These are phyloP conservation scores for Rubroshorea leprosula DNA, from an alignment of 345 rosid genomes.

Conservation along the genomic window DNA sequence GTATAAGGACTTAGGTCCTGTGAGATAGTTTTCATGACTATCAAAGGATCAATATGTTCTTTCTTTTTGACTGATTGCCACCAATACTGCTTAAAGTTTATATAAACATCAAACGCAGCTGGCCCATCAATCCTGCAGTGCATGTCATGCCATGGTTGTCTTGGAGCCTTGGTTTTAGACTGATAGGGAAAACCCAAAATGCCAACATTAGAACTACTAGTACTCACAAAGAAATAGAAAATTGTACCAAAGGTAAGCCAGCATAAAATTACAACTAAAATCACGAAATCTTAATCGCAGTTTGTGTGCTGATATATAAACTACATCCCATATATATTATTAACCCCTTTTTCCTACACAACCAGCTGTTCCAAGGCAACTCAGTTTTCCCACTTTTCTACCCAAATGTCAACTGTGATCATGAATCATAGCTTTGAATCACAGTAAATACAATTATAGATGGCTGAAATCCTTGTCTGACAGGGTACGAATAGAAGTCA, in stretches of 20 bases:
- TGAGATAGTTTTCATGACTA: too few species aligned
- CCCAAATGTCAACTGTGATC: too few species aligned
- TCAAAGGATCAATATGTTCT: slow-evolving; percentile 64
- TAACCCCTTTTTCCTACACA: not conserved
- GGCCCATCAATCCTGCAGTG: slow-evolving; percentile 91
- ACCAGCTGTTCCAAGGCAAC: not conserved
- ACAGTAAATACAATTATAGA: too few species aligned
- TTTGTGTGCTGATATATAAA: too few species aligned
- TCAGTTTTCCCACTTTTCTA: not conserved
- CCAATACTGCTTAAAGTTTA: slow-evolving; percentile 97
- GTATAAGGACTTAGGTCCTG: too few species aligned
- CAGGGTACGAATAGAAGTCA: too few species aligned
- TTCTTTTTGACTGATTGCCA: slow-evolving; percentile 70
- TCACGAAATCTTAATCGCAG: not conserved
- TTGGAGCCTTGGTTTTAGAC: slow-evolving; percentile 71
- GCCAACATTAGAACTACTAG: slow-evolving; percentile 14
- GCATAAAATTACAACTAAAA: not conserved
- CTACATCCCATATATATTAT: not conserved
- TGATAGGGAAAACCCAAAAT: slow-evolving; percentile 19
- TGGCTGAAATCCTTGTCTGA: too few species aligned
- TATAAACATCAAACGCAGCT: slow-evolving; percentile 91
- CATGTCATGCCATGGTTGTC: slow-evolving; percentile 98
- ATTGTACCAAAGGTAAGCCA: not conserved
- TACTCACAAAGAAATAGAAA: not conserved
- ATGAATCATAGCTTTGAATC: too few species aligned